Percentiles rank a stretch among this genome's conserved stretches.
Evolutionary conservation across 1,139 yeast species (phyloP).

Genomic region (Taphrina confusa): DNA sequence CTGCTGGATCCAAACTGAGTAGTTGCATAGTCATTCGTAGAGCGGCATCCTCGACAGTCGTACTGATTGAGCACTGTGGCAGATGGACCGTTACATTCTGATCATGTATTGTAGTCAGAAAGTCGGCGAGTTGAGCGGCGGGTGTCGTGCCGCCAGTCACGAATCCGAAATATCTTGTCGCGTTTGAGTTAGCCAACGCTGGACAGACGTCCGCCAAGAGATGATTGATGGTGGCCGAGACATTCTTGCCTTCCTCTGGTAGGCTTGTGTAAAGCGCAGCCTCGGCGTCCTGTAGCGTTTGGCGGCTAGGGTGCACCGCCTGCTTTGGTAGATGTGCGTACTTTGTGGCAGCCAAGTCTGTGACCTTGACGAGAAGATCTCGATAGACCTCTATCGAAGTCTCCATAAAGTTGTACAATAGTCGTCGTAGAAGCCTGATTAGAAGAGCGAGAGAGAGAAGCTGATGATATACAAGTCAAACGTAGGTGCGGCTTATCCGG

Average conservation of each 20-base stretch:
- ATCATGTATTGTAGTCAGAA: slow-evolving; percentile 4
- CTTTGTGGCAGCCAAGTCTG: background rate
- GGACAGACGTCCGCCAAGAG: slow-evolving; percentile 14
- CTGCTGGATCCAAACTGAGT: background rate
- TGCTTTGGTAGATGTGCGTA: background rate
- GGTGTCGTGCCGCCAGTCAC: slow-evolving; percentile 19
- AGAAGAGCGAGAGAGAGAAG: too few relatives aligned
- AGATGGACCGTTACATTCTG: slow-evolving; percentile 19
- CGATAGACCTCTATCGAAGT: background rate
- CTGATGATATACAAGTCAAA: too few relatives aligned
- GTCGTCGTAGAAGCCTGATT: too few relatives aligned
- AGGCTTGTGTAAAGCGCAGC: background rate
- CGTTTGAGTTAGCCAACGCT: background rate
- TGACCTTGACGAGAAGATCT: background rate
- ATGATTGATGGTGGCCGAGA: background rate
- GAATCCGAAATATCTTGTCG: slow-evolving; percentile 14
- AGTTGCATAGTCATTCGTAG: slow-evolving; percentile 1
- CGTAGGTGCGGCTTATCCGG: too few relatives aligned
- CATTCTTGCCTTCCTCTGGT: background rate
- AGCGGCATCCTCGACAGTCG: slow-evolving; percentile 20
- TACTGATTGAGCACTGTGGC: slow-evolving; percentile 5
- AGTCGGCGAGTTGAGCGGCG: slow-evolving; percentile 20
- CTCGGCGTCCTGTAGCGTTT: background rate
- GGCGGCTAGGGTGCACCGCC: slow-evolving; percentile 2
- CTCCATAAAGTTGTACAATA: background rate